Conservation (phyloP, 106 monocot species). For the Phalaenopsis equestris region DNA sequence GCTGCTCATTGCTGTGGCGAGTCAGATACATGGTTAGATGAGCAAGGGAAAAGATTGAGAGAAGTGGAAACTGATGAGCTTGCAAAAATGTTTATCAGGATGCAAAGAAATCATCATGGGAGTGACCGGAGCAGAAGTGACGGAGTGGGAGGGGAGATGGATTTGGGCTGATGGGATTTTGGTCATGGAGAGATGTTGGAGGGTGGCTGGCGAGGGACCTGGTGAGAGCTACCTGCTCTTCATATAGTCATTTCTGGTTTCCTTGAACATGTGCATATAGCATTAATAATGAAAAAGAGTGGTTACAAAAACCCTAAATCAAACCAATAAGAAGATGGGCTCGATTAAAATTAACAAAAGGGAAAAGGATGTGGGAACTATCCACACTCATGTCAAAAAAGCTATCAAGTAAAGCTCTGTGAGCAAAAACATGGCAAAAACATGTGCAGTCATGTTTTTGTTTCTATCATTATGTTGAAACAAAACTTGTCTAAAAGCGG, state of each 20-base stretch:
- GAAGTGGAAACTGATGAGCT: not conserved
- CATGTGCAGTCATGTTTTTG: no score
- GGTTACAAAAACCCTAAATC: no score
- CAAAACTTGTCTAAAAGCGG: no score
- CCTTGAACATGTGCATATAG: no score
- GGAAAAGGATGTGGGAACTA: no score
- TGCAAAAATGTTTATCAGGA: conserved; percentile 6
- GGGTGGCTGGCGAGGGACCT: conserved; percentile 10
- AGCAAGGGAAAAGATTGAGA: not conserved
- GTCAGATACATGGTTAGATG: not conserved
- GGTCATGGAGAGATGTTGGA: not conserved
- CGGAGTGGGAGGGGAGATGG: conserved; percentile 5
- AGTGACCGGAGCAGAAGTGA: conserved; percentile 15
- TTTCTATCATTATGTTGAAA: no score
- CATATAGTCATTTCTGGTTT: conserved; percentile 19
- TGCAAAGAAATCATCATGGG: conserved; percentile 20
- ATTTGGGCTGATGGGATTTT: not conserved
- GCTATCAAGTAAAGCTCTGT: no score
- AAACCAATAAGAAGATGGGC: no score
- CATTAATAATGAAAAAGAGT: no score
- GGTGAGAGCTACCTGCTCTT: conserved; percentile 7
- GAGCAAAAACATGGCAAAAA: no score
- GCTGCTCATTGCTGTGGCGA: conserved; percentile 22
- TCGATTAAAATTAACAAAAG: no score
- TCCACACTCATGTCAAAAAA: no score